A percentile compares a stretch with the other conserved stretches of the same genome.
Conservation (phyloP, 1,139 yeast genomes). For the Taiozyma sp. region DNA sequence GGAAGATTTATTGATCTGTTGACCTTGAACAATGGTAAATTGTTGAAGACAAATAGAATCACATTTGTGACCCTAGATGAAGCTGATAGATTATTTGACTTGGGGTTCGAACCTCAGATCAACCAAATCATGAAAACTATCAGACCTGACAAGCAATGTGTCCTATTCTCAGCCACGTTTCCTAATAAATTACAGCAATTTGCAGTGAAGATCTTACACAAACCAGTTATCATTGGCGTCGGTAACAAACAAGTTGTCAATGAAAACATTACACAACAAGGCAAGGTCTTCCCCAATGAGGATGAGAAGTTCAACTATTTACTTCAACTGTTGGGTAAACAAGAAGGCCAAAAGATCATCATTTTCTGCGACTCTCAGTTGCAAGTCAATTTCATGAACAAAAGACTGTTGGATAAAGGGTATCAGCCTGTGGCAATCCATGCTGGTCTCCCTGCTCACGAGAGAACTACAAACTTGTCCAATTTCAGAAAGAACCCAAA, state of each 20-base stretch:
- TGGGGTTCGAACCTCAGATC: constrained; percentile 98
- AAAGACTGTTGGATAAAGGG: constrained; percentile 52
- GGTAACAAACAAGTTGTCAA: constrained; percentile 86
- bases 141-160: constrained; percentile 89
- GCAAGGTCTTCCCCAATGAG: constrained; percentile 51
- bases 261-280: constrained; percentile 70
- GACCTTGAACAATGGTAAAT: constrained; percentile 79
- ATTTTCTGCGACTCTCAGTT: constrained; percentile 88
- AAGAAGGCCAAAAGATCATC: constrained; percentile 52
- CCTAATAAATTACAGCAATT: constrained; percentile 75
- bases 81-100: constrained; percentile 95
- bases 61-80: constrained; percentile 90
- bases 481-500: constrained; percentile 61
- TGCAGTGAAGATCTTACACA: constrained; percentile 56
- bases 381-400: constrained; percentile 67
- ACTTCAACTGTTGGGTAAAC: constrained; percentile 45
- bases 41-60: constrained; percentile 62
- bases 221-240: constrained; percentile 74
- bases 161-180: constrained; percentile 90
- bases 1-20: constrained; percentile 90
- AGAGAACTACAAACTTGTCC: constrained; percentile 70
- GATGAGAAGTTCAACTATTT: constrained; percentile 51
- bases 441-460: constrained; percentile 90
- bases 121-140: constrained; percentile 72
- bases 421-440: constrained; percentile 68